These are phyloP conservation scores for Microbotryum silenes-acaulis DNA, from an alignment of 1,284 basidiomycete genomes.

Conservation along the genomic window DNA sequence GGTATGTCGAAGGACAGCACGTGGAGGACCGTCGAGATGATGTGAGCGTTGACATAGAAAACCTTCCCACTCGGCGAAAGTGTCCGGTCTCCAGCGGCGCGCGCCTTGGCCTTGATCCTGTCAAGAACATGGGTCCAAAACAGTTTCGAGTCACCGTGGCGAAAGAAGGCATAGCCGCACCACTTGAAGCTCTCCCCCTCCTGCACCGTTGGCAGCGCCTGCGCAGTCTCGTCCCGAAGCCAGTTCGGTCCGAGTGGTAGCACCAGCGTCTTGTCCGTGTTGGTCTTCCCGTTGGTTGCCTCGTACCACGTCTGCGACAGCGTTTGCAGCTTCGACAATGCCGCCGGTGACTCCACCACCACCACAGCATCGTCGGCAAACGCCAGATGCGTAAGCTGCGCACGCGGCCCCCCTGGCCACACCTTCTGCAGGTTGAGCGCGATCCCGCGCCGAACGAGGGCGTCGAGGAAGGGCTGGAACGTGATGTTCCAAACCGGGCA, in stretches of 20 bases:
- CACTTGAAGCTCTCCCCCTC: not conserved
- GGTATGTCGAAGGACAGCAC: too few relatives aligned
- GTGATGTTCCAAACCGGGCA: slow-evolving; percentile 3
- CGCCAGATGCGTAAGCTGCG: not conserved
- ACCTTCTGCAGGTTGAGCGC: too few relatives aligned
- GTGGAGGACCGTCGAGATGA: too few relatives aligned
- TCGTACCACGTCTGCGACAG: not conserved
- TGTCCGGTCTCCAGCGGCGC: too few relatives aligned
- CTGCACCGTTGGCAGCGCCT: not conserved
- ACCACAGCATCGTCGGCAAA: slow-evolving; percentile 6
- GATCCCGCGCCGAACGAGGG: not conserved
- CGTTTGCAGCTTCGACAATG: not conserved
- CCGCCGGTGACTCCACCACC: not conserved
- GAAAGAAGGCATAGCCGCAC: not conserved
- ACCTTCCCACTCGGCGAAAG: too few relatives aligned
- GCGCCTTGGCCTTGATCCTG: not conserved
- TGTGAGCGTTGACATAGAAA: too few relatives aligned
- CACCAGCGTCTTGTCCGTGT: too few relatives aligned
- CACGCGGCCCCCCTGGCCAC: not conserved
- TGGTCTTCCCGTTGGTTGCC: not conserved
- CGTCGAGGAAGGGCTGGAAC: slow-evolving; percentile 12
- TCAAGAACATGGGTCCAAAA: not conserved
- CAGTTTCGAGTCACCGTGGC: not conserved
- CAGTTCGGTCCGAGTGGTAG: too few relatives aligned
- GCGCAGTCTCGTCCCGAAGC: too few relatives aligned